Base-by-base conservation (phyloP, 2,329 filamentous ascomycete genomes). In the Leptographium lundbergii region DNA sequence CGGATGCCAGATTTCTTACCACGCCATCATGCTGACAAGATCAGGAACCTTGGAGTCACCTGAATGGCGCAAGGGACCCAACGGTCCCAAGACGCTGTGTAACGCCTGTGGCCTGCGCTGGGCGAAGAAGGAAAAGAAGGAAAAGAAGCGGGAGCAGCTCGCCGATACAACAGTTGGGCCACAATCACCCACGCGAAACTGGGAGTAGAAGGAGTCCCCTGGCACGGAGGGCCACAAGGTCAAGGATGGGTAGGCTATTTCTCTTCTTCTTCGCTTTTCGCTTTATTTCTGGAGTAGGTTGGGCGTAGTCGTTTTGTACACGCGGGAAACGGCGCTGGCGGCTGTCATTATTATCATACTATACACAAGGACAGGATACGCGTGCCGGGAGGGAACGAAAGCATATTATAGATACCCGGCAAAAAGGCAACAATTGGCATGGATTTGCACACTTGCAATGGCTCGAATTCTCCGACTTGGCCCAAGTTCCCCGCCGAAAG, bases 61-160 rank as follows among this genome's bases (percentile, higher is more conserved):
- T 0, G 92, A 97, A 75, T 97, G 92, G 92, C 81, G 92, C 62
- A 96, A 96, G 71, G 92, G 92, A 0, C 92, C 92, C 0, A 89
- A 83, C 63, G 92, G 92, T 2, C 91, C 91, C 1, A 96, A 97
- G 72, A 96, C 92, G 10, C 75, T 97, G 14, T 97, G 92, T 73
- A 97, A 97, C 74, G 92, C 92, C 9, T 97, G 92, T 69, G 92
- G 92, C 45, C 74, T 87, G 34, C 77, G 84, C 57, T 87, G 84
- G 84, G 84, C 84, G 19, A 84, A 88, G 81, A 91, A 89, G 69
- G 89, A 94, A 69, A 94, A 94, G 77, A 92, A 90, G 68, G 61
- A 60, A 24, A 73, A 70, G 56, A 63, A 60, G 27, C 69, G 65
- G 59, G 64, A 65, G 25, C 67, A 59, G 36, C 62, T 50, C 25